Conservation (phyloP, 495 filamentous ascomycete genomes). For the Penicillium longicatenatum region DNA sequence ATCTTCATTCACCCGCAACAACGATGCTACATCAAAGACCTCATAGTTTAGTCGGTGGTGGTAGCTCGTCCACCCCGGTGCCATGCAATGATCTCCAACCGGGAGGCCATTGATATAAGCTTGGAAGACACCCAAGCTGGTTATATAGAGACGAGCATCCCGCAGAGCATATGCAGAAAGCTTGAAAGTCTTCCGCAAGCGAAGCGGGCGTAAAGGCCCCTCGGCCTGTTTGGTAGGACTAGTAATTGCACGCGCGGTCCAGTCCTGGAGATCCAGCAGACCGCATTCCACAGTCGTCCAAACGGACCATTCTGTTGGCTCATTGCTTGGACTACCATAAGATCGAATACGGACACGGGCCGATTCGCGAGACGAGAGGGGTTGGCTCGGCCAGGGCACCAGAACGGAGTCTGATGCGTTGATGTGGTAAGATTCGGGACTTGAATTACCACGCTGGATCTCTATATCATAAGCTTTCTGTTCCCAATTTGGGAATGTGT, state of each 20-base stretch:
- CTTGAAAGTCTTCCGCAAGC: slow-evolving; percentile 31
- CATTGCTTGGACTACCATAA: slow-evolving; percentile 21
- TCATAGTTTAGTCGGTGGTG: slow-evolving; percentile 52
- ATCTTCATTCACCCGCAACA: slow-evolving; percentile 30
- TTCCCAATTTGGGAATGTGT: slow-evolving; percentile 30
- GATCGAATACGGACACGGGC: slow-evolving; percentile 41
- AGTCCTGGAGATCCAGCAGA: slow-evolving; percentile 37
- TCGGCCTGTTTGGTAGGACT: slow-evolving; percentile 14
- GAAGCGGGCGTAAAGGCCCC: slow-evolving; percentile 28
- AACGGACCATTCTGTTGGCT: slow-evolving; percentile 41
- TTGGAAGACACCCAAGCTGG: slow-evolving; percentile 52
- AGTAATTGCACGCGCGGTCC: slow-evolving; percentile 41
- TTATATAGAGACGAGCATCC: slow-evolving; percentile 51
- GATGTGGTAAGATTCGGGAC: slow-evolving; percentile 15
- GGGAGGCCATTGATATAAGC: slow-evolving; percentile 49
- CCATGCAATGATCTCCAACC: slow-evolving; percentile 48
- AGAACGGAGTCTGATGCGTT: slow-evolving; percentile 39
- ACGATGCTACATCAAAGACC: slow-evolving; percentile 49
- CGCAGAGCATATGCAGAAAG: slow-evolving; percentile 11
- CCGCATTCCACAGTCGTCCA: slow-evolving; percentile 40
- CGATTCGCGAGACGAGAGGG: slow-evolving; percentile 43
- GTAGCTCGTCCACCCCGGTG: slow-evolving; percentile 59
- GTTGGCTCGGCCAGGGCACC: slow-evolving; percentile 52
- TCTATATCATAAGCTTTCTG: slow-evolving; percentile 41
- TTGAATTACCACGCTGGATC: slow-evolving; percentile 16